phyloP scores from a whole-genome alignment of 1,139 yeast species.

The Blastobotrys proliferans region DNA sequence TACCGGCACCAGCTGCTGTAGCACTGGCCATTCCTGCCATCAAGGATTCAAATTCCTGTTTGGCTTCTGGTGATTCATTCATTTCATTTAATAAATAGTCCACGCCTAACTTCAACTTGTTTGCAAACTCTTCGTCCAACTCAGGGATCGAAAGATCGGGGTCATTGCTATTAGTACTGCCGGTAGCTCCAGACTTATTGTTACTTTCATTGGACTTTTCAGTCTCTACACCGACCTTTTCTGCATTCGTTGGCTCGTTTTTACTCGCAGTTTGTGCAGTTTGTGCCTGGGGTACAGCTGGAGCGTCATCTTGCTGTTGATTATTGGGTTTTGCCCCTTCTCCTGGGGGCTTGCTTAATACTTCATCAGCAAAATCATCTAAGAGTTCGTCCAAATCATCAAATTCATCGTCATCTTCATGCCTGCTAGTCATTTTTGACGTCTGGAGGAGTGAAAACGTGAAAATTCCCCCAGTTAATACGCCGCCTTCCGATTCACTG shows the following conservation, averaged over 20 bases:
- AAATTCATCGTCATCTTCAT: slow-evolving; percentile 35
- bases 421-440: slow-evolving; percentile 4
- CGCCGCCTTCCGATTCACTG: too few relatives aligned
- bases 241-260: neutral
- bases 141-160: slow-evolving; percentile 34
- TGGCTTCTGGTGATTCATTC: slow-evolving; percentile 61
- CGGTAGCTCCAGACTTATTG: slow-evolving; percentile 15
- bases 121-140: slow-evolving; percentile 45
- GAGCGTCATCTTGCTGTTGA: slow-evolving; percentile 4
- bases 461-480: too few relatives aligned
- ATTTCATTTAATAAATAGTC: slow-evolving; percentile 51
- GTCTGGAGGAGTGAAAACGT: too few relatives aligned
- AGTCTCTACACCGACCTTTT: slow-evolving; percentile 17
- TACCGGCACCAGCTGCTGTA: slow-evolving; percentile 28
- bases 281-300: neutral
- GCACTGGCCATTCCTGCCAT: slow-evolving; percentile 46
- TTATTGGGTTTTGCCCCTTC: slow-evolving; percentile 20
- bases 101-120: slow-evolving; percentile 34
- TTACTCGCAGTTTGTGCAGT: slow-evolving; percentile 2
- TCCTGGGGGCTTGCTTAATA: slow-evolving; percentile 62
- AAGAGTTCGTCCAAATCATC: slow-evolving; percentile 41
- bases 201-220: slow-evolving; percentile 24
- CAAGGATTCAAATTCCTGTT: slow-evolving; percentile 51
- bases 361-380: slow-evolving; percentile 59
- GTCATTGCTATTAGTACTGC: slow-evolving; percentile 12